Evolutionary conservation across 352 stramenopile genomes (phyloP), one percentile per base, ranked within the genome.

Genomic region (Phytopythium helicoides): DNA sequence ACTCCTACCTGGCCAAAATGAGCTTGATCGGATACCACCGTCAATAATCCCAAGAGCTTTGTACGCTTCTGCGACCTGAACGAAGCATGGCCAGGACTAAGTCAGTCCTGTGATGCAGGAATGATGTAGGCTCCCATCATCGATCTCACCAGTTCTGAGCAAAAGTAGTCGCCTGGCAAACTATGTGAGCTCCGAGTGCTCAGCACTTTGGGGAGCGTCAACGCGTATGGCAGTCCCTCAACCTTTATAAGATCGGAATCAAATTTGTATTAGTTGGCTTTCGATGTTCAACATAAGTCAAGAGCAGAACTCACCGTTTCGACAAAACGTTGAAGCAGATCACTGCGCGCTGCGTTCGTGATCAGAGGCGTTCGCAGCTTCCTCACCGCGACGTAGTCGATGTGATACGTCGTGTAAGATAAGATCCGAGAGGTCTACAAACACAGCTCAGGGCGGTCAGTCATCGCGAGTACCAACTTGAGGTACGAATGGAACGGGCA

Each of bases 341-440:
- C 78, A 12, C 55, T 58, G 22, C 77, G 73, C 14, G 72, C 75
- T 21, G 66, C 51, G 18, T 54, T 46, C 5, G 68, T 72, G 22
- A 89, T 57, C 37, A 89, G 46, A 18, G 78, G 78, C 3, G 78
- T 89, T 10, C 59, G 55, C 6, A 89, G 66, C 35, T 71, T 76
- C 5, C 78, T 63, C 1, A 89, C 34, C 4, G 60, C 60, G 21
- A 87, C 71, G 45, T 73, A 77, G 25, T 63, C 60, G 22, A 78
- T 68, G 57, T 87, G 75, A 51, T 69, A 86, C 10, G 51, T 33
- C 23, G 36, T 73, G 26, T 70, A 73, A 5, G 58, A 48, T 25
- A 73, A 34, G 19, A 70, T 49, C 9, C 56, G 60, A 5, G 54
- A 18, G 16, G 44, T 66, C 56, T 72, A 33, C n/a, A n/a, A n/a